Evolutionary conservation across 75 land plant genomes (phyloP).

Genomic region (Pinus taeda): DNA sequence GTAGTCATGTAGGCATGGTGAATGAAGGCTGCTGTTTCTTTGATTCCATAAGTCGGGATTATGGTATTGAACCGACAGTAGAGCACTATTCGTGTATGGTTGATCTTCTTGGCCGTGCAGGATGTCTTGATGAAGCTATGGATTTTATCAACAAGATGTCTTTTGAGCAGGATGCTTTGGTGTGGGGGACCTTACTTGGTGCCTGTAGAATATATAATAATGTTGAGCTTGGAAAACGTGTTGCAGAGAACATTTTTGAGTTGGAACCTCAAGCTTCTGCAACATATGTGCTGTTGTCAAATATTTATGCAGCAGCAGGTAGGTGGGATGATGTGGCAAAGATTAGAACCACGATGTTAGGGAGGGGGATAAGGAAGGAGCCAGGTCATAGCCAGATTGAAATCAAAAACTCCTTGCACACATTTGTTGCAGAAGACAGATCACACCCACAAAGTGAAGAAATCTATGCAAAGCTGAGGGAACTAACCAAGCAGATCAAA

Average conservation of each 20-base stretch:
- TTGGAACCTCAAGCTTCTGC: background rate
- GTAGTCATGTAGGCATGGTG: background rate
- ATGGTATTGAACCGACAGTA: background rate
- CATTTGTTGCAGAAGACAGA: background rate
- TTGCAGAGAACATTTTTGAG: background rate
- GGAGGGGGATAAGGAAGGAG: background rate
- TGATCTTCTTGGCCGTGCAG: constrained; percentile 1
- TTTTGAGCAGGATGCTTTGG: background rate
- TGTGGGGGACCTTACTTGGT: background rate
- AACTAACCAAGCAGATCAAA: constrained; percentile 13
- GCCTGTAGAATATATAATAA: background rate
- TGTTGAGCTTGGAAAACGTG: background rate
- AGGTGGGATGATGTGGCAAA: background rate
- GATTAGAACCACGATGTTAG: background rate
- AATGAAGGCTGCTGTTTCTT: background rate
- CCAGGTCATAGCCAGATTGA: background rate
- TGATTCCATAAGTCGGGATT: background rate
- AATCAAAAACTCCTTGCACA: background rate
- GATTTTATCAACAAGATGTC: background rate
- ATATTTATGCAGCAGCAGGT: background rate
- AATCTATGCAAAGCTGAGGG: constrained; percentile 1
- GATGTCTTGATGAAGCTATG: background rate
- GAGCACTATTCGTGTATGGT: background rate
- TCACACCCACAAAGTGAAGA: background rate
- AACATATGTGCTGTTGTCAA: background rate